Base-by-base conservation (phyloP, 2,329 filamentous ascomycete species). In the Pseudogymnoascus sp. region DNA sequence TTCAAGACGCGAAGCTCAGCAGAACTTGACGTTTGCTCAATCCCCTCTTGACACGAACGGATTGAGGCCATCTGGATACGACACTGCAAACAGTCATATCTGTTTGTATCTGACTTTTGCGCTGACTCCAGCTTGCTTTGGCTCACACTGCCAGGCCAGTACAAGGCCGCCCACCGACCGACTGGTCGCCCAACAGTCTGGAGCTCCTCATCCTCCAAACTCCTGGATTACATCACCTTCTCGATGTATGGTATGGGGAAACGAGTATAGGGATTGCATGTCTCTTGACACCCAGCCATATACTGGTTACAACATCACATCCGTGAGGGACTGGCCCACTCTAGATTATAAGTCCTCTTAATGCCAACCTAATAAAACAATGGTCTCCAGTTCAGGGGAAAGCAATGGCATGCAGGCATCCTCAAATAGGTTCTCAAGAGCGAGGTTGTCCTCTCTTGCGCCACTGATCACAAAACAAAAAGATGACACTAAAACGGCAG, bases 361-460 rank as follows among this genome's bases (percentile, higher is more conserved):
- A 52, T 52, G 45, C 45, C 45, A 52, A 52, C 45, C 45, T 38
- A 57, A 35, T 38, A 38, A 28, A 57, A 57, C 55, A 35, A 57
- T 57, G 55, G 55, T 23, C n/a, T 52, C 45, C 26, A 57, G 55
- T 28, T 57, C 35, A 35, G 55, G 35, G 35, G 55, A 23, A 15
- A 57, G 35, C 30, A 57, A 35, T 38, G 55, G 33, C 55, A n/a
- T n/a, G 4, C 55, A 28, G 33, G 37, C 19, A 6, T 37, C 55
- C 30, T 57, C 55, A 35, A 57, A 18, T 38, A 30, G 55, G n/a
- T 57, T 57, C 55, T 57, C 55, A 10, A 37, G 19, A 12, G 55
- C 55, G 12, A 57, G 37, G 6, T 33, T 57, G 8, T 38, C 55
- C 28, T 57, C 55, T 38, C 35, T 57, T n/a, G 12, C 30, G 13